A percentile compares a stretch with the other conserved stretches of the same genome.
Evolutionary conservation across 176 grass and related monocot genomes (phyloP).

Genomic region (Melocanna baccifera): DNA sequence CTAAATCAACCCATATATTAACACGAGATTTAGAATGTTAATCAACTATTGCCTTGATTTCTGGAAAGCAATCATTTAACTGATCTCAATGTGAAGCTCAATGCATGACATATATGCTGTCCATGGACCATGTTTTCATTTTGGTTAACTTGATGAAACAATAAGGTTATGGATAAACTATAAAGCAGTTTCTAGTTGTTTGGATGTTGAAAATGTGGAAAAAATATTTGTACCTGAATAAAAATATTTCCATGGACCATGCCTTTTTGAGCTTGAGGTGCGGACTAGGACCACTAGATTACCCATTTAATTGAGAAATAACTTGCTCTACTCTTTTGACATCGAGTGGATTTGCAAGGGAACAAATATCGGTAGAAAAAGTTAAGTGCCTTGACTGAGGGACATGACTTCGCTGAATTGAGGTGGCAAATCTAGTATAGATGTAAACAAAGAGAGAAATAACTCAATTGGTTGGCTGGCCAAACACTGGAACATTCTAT

Average conservation of each 20-base stretch:
- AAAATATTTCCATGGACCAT: neutral
- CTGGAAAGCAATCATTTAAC: neutral
- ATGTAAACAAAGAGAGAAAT: neutral
- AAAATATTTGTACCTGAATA: neutral
- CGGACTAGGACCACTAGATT: neutral
- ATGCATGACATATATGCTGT: neutral
- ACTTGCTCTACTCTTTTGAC: neutral
- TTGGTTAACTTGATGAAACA: neutral
- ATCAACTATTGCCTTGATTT: neutral
- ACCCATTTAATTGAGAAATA: neutral
- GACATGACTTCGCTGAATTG: neutral
- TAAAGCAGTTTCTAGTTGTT: neutral
- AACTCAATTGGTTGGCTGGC: neutral
- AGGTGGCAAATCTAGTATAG: neutral
- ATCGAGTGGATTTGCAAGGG: neutral
- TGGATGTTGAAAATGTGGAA: neutral
- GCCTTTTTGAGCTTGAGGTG: neutral
- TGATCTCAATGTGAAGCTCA: neutral
- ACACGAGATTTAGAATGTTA: neutral
- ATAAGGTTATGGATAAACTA: neutral
- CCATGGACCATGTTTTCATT: neutral
- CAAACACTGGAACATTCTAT: neutral
- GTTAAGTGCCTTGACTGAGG: neutral
- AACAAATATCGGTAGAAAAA: neutral
- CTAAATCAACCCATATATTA: neutral